Evolutionary conservation across 208 protist genomes (phyloP), one percentile per base, ranked within the genome.

Genomic region (Leishmania lainsoni): DNA sequence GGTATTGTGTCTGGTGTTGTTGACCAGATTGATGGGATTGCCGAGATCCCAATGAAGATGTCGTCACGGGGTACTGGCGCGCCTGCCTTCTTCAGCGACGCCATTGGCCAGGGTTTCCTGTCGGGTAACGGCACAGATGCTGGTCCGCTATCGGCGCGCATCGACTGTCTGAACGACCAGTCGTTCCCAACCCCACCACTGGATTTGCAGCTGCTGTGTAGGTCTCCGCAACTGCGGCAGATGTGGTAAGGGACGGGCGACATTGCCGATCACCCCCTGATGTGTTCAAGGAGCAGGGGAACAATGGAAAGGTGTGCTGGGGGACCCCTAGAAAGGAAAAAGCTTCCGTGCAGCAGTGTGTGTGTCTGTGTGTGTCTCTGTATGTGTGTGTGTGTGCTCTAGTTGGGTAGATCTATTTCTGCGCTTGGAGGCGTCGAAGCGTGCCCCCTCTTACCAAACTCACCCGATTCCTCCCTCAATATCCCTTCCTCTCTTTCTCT

Each of bases 11-110:
- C 65, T 1, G 69, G 74, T 29, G 20, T 35, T 39, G 56, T 42
- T 2, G 76, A 80, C 52, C 79, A 80, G 29, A 35, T 78, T n/a
- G 77, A 75, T 14, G 70, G 54, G 1, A 72, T 42, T 22, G 45
- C 63, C 26, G 81, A 79, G 42, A 81, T 81, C 14, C 75, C 75
- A 16, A 58, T 45, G 58, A 20, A 75, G 74, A 52, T 77, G 69
- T 81, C 77, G 0, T 68, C 58, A 29, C 69, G 4, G 3, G 77
- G 76, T 22, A 79, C 49, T 20, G 81, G 54, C 14, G 58, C 76
- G 3, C 81, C 85, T 3, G 83, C 77, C 39, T 68, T 89, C 49
- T 85, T 84, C 68, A 89, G 86, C 54, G 80, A 89, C 45, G 83
- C 86, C 12, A 80, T 77, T 29, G 86, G 75, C 17, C 82, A 87